Conservation (phyloP, 176 grass and related monocot species). For the Dendrocalamus sinicus region DNA sequence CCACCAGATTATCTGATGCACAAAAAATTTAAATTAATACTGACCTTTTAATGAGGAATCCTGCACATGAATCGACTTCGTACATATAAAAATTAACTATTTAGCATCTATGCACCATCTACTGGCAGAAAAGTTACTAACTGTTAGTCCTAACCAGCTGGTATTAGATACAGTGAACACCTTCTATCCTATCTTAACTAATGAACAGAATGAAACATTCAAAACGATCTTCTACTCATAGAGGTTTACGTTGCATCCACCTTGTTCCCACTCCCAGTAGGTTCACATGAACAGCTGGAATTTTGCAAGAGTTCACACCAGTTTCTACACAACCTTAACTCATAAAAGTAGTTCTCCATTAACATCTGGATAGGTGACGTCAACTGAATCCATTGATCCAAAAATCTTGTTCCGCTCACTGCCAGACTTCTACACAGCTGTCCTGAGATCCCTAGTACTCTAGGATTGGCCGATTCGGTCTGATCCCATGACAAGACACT, state of each 20-base stretch:
- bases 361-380: not conserved
- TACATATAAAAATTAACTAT: not conserved
- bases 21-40: not conserved
- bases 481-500: not conserved
- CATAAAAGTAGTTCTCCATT: not conserved
- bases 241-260: not conserved
- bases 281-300: not conserved
- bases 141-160: not conserved
- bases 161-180: not conserved
- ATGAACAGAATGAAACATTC: not conserved
- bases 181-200: not conserved
- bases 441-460: not conserved
- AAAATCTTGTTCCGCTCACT: not conserved
- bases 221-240: conserved; percentile 5
- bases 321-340: not conserved
- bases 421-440: not conserved
- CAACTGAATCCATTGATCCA: not conserved
- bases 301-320: not conserved
- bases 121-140: not conserved
- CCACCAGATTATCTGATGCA: conserved; percentile 86
- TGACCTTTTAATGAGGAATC: conserved; percentile 4
- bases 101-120: not conserved
- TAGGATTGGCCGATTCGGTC: not conserved
- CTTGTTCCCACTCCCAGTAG: not conserved
- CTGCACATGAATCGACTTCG: not conserved